Conservation (phyloP, 1,139 yeast species). For the Hyphopichia fennica region DNA sequence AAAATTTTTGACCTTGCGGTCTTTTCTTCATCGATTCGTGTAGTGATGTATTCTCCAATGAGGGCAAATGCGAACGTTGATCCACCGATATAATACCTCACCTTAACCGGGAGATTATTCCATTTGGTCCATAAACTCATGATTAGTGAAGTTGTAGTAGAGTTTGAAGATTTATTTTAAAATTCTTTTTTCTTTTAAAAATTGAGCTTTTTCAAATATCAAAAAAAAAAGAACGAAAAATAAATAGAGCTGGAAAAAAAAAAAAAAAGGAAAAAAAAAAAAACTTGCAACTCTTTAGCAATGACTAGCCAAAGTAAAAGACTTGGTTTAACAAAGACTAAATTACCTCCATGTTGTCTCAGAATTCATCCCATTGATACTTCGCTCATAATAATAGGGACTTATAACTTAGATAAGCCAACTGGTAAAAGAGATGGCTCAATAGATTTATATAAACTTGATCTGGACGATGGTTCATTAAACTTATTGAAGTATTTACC, state of each 20-base stretch:
- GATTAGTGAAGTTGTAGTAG: slow-evolving; percentile 1
- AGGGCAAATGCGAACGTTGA: slow-evolving; percentile 55
- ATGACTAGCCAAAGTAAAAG: slow-evolving; percentile 12
- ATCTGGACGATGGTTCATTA: slow-evolving; percentile 17
- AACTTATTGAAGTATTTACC: slow-evolving; percentile 21
- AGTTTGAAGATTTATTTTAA: not conserved
- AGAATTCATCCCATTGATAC: slow-evolving; percentile 54
- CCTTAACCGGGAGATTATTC: slow-evolving; percentile 51
- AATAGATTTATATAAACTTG: slow-evolving; percentile 56
- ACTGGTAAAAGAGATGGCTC: slow-evolving; percentile 68
- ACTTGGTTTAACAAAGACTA: slow-evolving; percentile 34
- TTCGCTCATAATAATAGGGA: slow-evolving; percentile 62
- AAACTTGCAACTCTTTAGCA: slow-evolving; percentile 12
- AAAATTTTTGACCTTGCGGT: slow-evolving; percentile 20
- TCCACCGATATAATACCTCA: slow-evolving; percentile 52
- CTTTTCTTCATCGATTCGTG: slow-evolving; percentile 46
- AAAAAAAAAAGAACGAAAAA: not conserved
- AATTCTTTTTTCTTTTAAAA: not conserved
- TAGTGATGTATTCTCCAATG: slow-evolving; percentile 49
- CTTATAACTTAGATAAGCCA: slow-evolving; percentile 68
- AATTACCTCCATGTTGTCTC: slow-evolving; percentile 82
- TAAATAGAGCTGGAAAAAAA: not conserved
- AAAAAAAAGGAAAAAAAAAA: slow-evolving; percentile 7
- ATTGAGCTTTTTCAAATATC: no score
- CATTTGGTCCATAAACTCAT: slow-evolving; percentile 46